Percentiles rank a stretch among this genome's conserved stretches.
Evolutionary conservation across 805 yeast species (phyloP).

Genomic region (Yueomyces sp.): DNA sequence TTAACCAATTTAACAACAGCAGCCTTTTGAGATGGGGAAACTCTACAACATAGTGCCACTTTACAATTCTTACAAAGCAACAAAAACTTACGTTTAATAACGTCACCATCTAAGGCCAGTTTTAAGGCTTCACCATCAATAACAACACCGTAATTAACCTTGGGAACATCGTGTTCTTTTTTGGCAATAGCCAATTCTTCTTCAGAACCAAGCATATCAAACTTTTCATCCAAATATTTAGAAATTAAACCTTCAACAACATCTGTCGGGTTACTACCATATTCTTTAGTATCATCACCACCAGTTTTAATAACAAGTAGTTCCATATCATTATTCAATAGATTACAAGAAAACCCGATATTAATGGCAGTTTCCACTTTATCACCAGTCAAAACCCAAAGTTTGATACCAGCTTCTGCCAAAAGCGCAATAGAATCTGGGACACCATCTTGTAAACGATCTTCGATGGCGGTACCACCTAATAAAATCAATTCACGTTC

Average conservation of each 20-base stretch:
- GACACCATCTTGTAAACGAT: slow-evolving; percentile 74
- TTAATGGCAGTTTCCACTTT: slow-evolving; percentile 84
- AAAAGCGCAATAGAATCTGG: slow-evolving; percentile 64
- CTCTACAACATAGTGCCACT: slow-evolving; percentile 77
- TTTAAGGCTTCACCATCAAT: slow-evolving; percentile 73
- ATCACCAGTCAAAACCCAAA: slow-evolving; percentile 83
- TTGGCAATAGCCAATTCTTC: slow-evolving; percentile 45
- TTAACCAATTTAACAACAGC: slow-evolving; percentile 73
- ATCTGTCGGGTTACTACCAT: slow-evolving; percentile 26
- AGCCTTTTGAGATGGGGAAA: slow-evolving; percentile 79
- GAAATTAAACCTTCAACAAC: slow-evolving; percentile 36
- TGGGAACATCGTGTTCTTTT: slow-evolving; percentile 50
- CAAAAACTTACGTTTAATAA: slow-evolving; percentile 43
- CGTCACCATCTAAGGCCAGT: slow-evolving; percentile 33
- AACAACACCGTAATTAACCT: slow-evolving; percentile 52
- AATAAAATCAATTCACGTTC: slow-evolving; percentile 51
- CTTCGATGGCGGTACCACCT: slow-evolving; percentile 85
- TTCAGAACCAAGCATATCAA: slow-evolving; percentile 43
- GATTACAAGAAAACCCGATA: slow-evolving; percentile 75
- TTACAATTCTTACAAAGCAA: slow-evolving; percentile 67
- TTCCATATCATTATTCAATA: slow-evolving; percentile 66
- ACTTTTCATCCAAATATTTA: slow-evolving; percentile 40
- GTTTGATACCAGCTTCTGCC: slow-evolving; percentile 65
- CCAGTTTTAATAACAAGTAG: slow-evolving; percentile 39
- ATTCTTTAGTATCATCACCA: slow-evolving; percentile 39